phyloP scores from a whole-genome alignment of 139 green algal species.

The Tetraselmis chui region DNA sequence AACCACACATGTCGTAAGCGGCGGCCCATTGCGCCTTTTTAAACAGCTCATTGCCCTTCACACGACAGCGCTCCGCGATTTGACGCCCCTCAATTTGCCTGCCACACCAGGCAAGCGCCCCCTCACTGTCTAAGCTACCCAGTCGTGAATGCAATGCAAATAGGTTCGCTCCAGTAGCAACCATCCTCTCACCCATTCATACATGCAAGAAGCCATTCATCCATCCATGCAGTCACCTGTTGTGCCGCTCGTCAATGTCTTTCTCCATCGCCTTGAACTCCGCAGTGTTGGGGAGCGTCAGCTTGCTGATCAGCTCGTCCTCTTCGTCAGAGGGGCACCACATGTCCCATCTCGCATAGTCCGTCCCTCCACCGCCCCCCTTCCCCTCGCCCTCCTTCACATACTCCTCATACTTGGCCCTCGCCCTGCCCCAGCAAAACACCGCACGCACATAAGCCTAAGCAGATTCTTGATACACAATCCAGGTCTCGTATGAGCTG shows the following conservation, averaged over 20 bases:
- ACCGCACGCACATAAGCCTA: too few species aligned
- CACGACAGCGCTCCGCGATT: constrained; percentile 51
- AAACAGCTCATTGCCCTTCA: constrained; percentile 57
- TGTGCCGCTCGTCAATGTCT: constrained; percentile 69
- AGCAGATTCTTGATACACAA: too few species aligned
- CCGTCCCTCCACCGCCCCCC: constrained; percentile 26
- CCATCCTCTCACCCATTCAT: too few species aligned
- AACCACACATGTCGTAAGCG: too few species aligned
- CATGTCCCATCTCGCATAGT: constrained; percentile 76
- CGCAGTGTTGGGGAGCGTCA: constrained; percentile 43
- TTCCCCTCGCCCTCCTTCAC: constrained; percentile 14
- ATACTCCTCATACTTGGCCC: constrained; percentile 41
- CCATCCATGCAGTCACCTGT: too few species aligned
- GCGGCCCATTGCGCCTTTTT: constrained; percentile 38
- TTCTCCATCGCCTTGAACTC: constrained; percentile 67
- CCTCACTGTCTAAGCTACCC: too few species aligned
- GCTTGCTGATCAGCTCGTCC: constrained; percentile 60
- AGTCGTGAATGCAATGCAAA: too few species aligned
- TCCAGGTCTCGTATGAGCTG: too few species aligned
- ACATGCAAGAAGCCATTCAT: constrained; percentile 6
- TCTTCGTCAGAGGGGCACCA: constrained; percentile 77
- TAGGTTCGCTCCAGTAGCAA: too few species aligned
- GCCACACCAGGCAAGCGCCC: too few species aligned
- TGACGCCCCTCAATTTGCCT: constrained; percentile 65
- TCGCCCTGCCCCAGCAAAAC: too few species aligned